These are phyloP conservation scores for Fusarium illudens DNA, from an alignment of 2,329 filamentous ascomycete genomes.

Conservation along the genomic window DNA sequence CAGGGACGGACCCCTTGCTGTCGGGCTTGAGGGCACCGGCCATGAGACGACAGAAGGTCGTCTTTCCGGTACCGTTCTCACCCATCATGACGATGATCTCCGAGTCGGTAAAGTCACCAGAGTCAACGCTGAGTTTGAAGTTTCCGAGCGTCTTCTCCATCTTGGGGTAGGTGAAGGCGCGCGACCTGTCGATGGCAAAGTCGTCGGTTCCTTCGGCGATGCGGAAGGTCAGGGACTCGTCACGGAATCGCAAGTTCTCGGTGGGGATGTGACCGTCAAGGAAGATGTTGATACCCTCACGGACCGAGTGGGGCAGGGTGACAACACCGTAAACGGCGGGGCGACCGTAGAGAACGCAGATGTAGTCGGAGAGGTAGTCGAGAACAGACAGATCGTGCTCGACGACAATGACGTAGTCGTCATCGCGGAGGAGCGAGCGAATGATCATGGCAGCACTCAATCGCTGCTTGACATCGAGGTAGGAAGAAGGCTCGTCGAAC, in stretches of 20 bases:
- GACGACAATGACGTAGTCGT: slow-evolving; percentile 98
- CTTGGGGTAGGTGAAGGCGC: slow-evolving; percentile 84
- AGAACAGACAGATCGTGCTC: slow-evolving; percentile 99
- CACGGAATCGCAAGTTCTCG: slow-evolving; percentile 97
- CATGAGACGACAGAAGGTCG: slow-evolving; percentile 96
- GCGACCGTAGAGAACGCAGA: slow-evolving; percentile 95
- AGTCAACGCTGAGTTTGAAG: slow-evolving; percentile 84
- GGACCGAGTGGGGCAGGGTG: slow-evolving; percentile 92
- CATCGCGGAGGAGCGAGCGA: slow-evolving; percentile 83
- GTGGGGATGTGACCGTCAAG: slow-evolving; percentile 97
- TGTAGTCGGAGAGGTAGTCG: slow-evolving; percentile 98
- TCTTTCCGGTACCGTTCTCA: slow-evolving; percentile 99
- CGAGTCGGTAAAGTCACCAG: slow-evolving; percentile 92
- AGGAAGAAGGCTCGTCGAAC: slow-evolving; percentile 99
- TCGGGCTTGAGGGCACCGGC: slow-evolving; percentile 95
- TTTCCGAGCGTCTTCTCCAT: slow-evolving; percentile 94
- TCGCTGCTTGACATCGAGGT: slow-evolving; percentile 99
- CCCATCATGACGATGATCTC: slow-evolving; percentile 99
- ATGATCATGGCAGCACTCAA: slow-evolving; percentile 91
- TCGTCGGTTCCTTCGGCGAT: slow-evolving; percentile 91
- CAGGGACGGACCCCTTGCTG: slow-evolving; percentile 76
- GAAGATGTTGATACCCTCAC: slow-evolving; percentile 99
- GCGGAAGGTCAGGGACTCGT: slow-evolving; percentile 95
- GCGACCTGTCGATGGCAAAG: slow-evolving; percentile 82
- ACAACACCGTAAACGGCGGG: slow-evolving; percentile 98